These are phyloP conservation scores for Diaporthe caulivora DNA, from an alignment of 2,329 filamentous ascomycete genomes.

Conservation along the genomic window DNA sequence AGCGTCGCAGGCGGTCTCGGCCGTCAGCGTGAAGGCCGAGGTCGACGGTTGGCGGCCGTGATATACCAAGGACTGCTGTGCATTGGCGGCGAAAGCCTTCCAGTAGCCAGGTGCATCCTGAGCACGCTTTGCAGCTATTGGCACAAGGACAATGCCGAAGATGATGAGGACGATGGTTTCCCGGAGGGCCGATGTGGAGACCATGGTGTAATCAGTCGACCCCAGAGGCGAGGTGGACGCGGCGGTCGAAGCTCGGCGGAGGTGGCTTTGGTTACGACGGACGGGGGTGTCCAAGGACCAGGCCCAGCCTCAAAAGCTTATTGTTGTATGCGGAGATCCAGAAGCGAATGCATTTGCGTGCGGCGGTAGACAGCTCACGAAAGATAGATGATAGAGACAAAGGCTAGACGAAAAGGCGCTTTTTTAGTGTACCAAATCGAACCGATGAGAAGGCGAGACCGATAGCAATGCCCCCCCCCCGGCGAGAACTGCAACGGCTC, in stretches of 20 bases:
- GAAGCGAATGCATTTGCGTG: neutral
- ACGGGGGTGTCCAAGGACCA: neutral
- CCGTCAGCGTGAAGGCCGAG: neutral
- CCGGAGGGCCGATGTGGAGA: constrained; percentile 32
- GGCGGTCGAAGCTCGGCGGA: neutral
- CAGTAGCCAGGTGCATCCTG: constrained; percentile 39
- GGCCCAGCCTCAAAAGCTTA: constrained; percentile 9
- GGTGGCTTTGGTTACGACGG: neutral
- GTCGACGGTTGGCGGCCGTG: neutral
- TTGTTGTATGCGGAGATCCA: constrained; percentile 2
- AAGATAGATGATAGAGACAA: constrained; percentile 18
- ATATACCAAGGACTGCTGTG: constrained; percentile 14
- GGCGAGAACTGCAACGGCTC: neutral
- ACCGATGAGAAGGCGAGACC: neutral
- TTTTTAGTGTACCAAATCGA: neutral
- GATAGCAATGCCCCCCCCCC: neutral
- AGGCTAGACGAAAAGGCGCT: neutral
- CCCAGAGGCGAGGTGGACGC: constrained; percentile 3
- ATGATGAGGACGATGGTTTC: constrained; percentile 39
- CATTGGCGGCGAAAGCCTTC: constrained; percentile 30
- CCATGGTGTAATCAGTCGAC: constrained; percentile 22
- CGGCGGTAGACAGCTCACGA: neutral
- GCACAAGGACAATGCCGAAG: constrained; percentile 39
- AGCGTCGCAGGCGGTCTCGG: neutral
- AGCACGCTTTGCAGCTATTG: constrained; percentile 39